Percentiles rank a stretch among this genome's conserved stretches.
phyloP scores from a whole-genome alignment of 1,139 yeast genomes.

The Hemisphaericaspora xylanilytica region DNA sequence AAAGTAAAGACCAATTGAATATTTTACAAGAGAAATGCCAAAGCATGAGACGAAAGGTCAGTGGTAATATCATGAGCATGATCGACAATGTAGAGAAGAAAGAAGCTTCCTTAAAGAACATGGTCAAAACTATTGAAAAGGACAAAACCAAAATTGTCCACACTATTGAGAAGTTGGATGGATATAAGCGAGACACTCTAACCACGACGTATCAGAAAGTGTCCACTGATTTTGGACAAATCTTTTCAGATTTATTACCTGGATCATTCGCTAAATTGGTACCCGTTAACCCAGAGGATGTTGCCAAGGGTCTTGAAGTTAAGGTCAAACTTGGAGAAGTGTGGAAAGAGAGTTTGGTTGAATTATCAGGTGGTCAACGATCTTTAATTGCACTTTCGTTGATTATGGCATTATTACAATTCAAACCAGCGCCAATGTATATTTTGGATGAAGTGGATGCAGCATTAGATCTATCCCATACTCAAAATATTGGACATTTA shows the following conservation, averaged over 20 bases:
- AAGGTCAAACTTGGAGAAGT: constrained; percentile 87
- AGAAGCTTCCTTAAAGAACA: constrained; percentile 70
- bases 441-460: constrained; percentile 98
- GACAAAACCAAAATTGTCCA: constrained; percentile 89
- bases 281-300: constrained; percentile 74
- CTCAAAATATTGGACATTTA: constrained; percentile 95
- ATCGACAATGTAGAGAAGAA: constrained; percentile 92
- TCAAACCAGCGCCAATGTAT: constrained; percentile 98
- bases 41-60: constrained; percentile 81
- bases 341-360: constrained; percentile 96
- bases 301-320: constrained; percentile 88
- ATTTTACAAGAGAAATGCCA: constrained; percentile 61
- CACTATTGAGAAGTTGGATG: constrained; percentile 81
- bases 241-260: constrained; percentile 85
- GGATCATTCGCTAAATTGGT: constrained; percentile 89
- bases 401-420: constrained; percentile 85
- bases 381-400: constrained; percentile 89
- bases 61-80: constrained; percentile 88
- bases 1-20: constrained; percentile 56
- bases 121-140: constrained; percentile 85
- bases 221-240: constrained; percentile 84
- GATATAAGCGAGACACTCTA: constrained; percentile 80
- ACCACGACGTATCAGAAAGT: constrained; percentile 85
- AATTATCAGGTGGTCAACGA: constrained; percentile 95
- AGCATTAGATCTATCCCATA: constrained; percentile 93